These are phyloP conservation scores for Mycena vitilis DNA, from an alignment of 768 basidiomycete genomes.

Conservation along the genomic window DNA sequence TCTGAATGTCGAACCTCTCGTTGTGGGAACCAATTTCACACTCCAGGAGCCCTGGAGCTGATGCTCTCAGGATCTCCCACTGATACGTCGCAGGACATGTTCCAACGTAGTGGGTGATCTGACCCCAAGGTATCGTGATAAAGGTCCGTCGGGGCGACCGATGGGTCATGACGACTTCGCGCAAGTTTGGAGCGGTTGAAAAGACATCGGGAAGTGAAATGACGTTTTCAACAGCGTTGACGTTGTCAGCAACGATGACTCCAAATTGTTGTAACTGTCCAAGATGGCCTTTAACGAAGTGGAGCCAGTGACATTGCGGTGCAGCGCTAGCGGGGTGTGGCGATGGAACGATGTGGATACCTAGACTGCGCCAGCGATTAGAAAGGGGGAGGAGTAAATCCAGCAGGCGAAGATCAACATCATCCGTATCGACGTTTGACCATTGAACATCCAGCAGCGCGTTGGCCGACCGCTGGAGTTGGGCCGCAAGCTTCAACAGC, in stretches of 20 bases:
- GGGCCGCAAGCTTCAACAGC: background rate
- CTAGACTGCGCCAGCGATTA: background rate
- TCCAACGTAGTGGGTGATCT: constrained; percentile 8
- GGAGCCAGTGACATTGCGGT: background rate
- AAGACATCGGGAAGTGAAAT: background rate
- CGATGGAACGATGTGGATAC: no score
- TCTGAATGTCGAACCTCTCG: background rate
- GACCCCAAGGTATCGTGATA: constrained; percentile 4
- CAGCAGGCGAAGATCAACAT: background rate
- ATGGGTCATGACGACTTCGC: background rate
- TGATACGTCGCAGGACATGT: background rate
- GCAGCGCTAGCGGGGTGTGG: no score
- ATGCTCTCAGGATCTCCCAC: background rate
- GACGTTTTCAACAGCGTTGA: background rate
- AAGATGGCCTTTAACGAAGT: background rate
- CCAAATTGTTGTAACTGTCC: background rate
- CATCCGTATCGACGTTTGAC: background rate
- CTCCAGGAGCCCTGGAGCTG: background rate
- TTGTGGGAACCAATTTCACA: background rate
- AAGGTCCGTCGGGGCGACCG: background rate
- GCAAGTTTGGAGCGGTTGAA: constrained; percentile 2
- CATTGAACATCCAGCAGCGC: background rate
- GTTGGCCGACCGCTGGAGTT: background rate
- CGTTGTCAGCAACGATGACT: background rate
- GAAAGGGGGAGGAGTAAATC: background rate